phyloP scores from a whole-genome alignment of 148 eudicot genomes.

The Agrostemma githago region DNA sequence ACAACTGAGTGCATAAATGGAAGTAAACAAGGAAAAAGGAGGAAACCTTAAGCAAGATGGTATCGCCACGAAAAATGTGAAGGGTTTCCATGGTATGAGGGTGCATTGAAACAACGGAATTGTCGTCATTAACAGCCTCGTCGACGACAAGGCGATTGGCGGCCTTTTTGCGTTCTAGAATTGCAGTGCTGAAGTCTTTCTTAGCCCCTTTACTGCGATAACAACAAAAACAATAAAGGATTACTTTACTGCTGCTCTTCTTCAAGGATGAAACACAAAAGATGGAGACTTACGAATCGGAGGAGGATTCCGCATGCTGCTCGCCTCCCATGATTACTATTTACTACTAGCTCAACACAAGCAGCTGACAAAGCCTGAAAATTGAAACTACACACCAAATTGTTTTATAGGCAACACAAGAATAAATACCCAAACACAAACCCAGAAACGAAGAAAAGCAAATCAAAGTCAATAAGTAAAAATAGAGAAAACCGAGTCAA shows the following conservation, averaged over 20 bases:
- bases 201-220: slow-evolving; percentile 58
- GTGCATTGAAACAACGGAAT: slow-evolving; percentile 68
- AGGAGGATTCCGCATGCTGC: slow-evolving; percentile 66
- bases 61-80: slow-evolving; percentile 79
- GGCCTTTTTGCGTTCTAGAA: slow-evolving; percentile 71
- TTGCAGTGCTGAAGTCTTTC: slow-evolving; percentile 76
- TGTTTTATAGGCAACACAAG: too few species aligned
- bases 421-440: too few species aligned
- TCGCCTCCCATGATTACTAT: slow-evolving; percentile 36
- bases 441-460: too few species aligned
- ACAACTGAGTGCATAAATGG: not conserved
- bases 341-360: too few species aligned
- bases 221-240: not conserved
- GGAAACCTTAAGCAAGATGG: slow-evolving; percentile 63
- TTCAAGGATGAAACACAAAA: not conserved
- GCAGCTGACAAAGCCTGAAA: not conserved
- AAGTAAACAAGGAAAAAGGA: not conserved
- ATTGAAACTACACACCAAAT: too few species aligned
- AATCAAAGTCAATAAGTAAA: too few species aligned
- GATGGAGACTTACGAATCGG: slow-evolving; percentile 49
- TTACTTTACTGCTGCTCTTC: not conserved
- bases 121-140: slow-evolving; percentile 75
- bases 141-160: slow-evolving; percentile 72
- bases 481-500: too few species aligned
- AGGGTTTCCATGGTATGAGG: slow-evolving; percentile 88